Evolutionary conservation across 768 basidiomycete species (phyloP), one percentile per base, ranked within the genome.

Genomic region (Suillus discolor): DNA sequence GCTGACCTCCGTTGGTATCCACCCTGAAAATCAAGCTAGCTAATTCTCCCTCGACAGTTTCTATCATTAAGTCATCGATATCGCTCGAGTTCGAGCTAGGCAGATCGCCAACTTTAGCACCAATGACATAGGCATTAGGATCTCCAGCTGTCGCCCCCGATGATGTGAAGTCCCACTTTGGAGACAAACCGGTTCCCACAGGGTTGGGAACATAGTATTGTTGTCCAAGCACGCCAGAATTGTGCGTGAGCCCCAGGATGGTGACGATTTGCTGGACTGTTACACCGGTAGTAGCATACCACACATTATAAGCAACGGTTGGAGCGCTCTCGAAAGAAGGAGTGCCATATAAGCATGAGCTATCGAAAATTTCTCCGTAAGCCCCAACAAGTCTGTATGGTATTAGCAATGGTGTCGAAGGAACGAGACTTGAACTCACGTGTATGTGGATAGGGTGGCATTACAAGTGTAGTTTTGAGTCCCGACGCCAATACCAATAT

Each of bases 151-250:
- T 75, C n/a, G 71, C 69, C 4, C 77, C 79, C 20, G 75, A 75
- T 6, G 80, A 79, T 13, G 82, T 81, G 75, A 86, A 85, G 73
- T 89, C 89, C 82, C 87, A 86, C 68, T 83, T 80, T 1, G 89
- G 86, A 47, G 72, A 72, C 63, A 78, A 76, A 18, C 82, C 83
- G 4, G 73, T 72, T 6, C 80, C 82, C 62, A 79, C 68, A 6
- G 83, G 77, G 72, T 84, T 84, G 1, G 78, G 72, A 42, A 86
- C 78, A 73, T 87, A 91, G 79, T 83, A 89, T 68, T 90, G 87
- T 66, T 85, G 80, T 16, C 83, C 83, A 39, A 83, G 77, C 47
- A 80, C 71, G 47, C 71, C 7, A 20, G 71, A 62, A 15, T 67
- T 34, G 11, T 53, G 66, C 55, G 59, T 7, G 18, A 63, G 66